Percentiles rank a stretch among this genome's conserved stretches.
Conservation (phyloP, 768 basidiomycete species). For the Kwoniella sp. region DNA sequence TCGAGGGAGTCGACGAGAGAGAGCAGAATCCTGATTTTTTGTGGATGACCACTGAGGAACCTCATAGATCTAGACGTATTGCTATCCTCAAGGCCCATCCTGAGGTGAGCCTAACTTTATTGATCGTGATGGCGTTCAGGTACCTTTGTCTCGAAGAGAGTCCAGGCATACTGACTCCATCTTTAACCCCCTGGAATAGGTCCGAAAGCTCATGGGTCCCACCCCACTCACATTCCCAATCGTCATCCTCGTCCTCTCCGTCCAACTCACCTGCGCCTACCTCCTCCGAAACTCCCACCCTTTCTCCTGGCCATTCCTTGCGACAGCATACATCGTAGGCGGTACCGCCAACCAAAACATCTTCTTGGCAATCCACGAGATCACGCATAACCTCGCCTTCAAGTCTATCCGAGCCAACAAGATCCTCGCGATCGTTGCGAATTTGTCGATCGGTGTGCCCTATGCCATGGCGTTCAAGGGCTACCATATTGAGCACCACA, state of each 20-base stretch:
- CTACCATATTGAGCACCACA: conserved; percentile 96
- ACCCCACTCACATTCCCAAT: conserved; percentile 89
- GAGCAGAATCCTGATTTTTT: conserved; percentile 69
- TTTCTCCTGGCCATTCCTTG: conserved; percentile 70
- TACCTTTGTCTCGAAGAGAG: too few relatives aligned
- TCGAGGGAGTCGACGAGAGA: not conserved
- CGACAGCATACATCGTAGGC: conserved; percentile 80
- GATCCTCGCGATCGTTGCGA: conserved; percentile 82
- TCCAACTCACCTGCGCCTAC: conserved; percentile 72
- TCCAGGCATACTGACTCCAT: too few relatives aligned
- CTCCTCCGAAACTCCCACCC: conserved; percentile 70
- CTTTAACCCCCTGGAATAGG: conserved; percentile 62
- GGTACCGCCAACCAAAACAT: conserved; percentile 97
- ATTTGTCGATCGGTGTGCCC: conserved; percentile 90
- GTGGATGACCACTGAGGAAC: conserved; percentile 98
- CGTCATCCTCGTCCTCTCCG: conserved; percentile 75
- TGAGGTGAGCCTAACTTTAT: conserved; percentile 69
- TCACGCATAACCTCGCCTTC: conserved; percentile 97
- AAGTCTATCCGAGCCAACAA: conserved; percentile 79
- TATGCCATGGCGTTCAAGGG: conserved; percentile 96
- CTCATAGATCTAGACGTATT: conserved; percentile 82
- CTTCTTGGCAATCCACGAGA: conserved; percentile 97
- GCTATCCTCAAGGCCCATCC: conserved; percentile 94
- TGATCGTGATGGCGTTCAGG: not conserved
- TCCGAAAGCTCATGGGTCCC: conserved; percentile 94